Evolutionary conservation across 768 basidiomycete species (phyloP), one percentile per base, ranked within the genome.

Genomic region (Naematelia encephala): DNA sequence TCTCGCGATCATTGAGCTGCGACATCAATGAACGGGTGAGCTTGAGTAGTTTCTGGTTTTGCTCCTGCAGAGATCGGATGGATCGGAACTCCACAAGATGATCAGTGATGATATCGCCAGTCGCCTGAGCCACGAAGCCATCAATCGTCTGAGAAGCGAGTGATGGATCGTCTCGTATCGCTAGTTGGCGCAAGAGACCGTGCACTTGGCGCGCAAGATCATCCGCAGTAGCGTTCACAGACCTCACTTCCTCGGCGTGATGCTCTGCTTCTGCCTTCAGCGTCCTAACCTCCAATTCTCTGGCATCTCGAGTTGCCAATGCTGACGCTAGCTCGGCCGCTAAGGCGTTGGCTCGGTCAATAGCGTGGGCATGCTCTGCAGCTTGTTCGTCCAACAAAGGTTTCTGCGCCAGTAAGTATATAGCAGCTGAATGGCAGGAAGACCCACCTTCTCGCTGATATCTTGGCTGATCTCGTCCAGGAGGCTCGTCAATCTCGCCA

Each of bases 311-410:
- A 51, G 91, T 88, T 2, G 82, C 70, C 22, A 92, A 81, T 5
- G 88, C 85, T 60, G 84, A 81, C 0, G 90, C 80, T 4, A 97
- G 84, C 62, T 94, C 90, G 12, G 84, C 80, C 1, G 89, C 86
- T 22, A 97, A 85, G 52, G 90, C 86, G 26, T 85, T 80, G 2
- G 89, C 86, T 75, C 94, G 91, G 1, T 83, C 82, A 66, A 86
- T 85, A 11, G 92, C 80, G 16, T 89, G 87, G 64, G 89, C 88
- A 72, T 94, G 92, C 76, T 97, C 93, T 3, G 81, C 80, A 19
- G 90, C 87, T 78, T 97, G 94, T 75, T 94, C 89, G 14, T 87
- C 85, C 5, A 99, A 82, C 23, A 91, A 82, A 8, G 94, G 94
- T 13, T 91, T 91, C 92, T 96, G 63, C 3, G 19, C 56, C 49